Evolutionary conservation across 805 yeast genomes (phyloP).

Genomic region (Maudiozyma serrabonitensis): DNA sequence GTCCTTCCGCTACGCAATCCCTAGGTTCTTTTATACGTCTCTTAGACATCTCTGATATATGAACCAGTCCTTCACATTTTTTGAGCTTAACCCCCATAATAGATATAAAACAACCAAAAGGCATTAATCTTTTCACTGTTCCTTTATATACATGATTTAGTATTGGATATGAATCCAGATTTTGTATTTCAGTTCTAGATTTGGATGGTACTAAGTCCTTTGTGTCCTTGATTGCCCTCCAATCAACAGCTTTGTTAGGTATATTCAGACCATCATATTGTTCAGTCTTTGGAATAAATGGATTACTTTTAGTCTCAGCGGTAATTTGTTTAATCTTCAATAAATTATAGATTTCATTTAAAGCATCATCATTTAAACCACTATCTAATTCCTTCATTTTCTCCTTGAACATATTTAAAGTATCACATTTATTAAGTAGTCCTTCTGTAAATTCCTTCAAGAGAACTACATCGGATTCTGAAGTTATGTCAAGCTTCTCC

Average conservation of each 20-base stretch:
- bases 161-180: conserved; percentile 25
- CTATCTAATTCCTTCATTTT: conserved; percentile 18
- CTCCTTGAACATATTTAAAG: conserved; percentile 6
- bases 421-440: conserved; percentile 8
- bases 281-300: conserved; percentile 8
- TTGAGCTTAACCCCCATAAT: conserved; percentile 32
- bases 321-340: neutral
- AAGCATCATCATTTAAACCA: conserved; percentile 10
- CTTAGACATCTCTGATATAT: conserved; percentile 54
- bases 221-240: conserved; percentile 12
- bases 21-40: conserved; percentile 45
- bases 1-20: conserved; percentile 47
- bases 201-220: conserved; percentile 5
- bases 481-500: conserved; percentile 6
- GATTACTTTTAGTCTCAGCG: neutral
- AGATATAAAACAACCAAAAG: conserved; percentile 73
- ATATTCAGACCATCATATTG: conserved; percentile 4
- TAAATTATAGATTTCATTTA: conserved; percentile 6
- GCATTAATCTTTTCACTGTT: conserved; percentile 44
- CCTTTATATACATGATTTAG: conserved; percentile 51
- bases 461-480: conserved; percentile 8
- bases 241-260: conserved; percentile 12
- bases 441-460: conserved; percentile 19
- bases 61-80: conserved; percentile 56
- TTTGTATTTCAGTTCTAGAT: neutral